phyloP scores from a whole-genome alignment of 148 eudicot species.

The Polygonum maritimum region DNA sequence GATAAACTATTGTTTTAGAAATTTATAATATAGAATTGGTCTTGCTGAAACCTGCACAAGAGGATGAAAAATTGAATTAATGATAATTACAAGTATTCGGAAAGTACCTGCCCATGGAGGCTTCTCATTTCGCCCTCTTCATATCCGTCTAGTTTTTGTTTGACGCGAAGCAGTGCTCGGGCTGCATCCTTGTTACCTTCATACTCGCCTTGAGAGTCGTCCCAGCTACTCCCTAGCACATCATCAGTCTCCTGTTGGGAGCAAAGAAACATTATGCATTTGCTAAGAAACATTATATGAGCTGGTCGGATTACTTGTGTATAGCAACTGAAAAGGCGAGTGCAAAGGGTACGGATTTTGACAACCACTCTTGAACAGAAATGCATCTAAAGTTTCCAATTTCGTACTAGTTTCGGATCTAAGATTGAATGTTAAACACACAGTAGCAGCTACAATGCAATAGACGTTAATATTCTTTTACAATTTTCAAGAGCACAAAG shows the following conservation, averaged over 20 bases:
- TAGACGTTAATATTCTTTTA: background rate
- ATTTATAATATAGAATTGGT: background rate
- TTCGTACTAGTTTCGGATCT: background rate
- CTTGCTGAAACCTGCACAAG: background rate
- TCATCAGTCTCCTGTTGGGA: conserved; percentile 60
- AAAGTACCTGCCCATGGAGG: conserved; percentile 84
- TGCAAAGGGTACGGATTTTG: background rate
- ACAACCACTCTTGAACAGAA: background rate
- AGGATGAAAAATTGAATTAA: background rate
- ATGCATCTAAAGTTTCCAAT: background rate
- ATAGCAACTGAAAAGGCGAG: background rate
- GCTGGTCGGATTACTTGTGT: background rate
- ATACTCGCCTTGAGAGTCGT: conserved; percentile 70
- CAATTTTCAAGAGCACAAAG: background rate
- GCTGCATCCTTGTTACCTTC: conserved; percentile 99
- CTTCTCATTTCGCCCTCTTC: conserved; percentile 99
- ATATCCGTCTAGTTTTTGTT: conserved; percentile 95
- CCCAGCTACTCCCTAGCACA: conserved; percentile 65
- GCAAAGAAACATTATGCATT: background rate
- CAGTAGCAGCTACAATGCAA: background rate
- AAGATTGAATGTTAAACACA: background rate
- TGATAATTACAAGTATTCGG: background rate
- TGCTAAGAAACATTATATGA: background rate
- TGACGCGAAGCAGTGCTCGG: conserved; percentile 93
- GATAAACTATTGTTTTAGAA: background rate